Percentiles rank a stretch among this genome's conserved stretches.
Evolutionary conservation across 73 alveolate species (phyloP).

Genomic region (Tetrahymena borealis): DNA sequence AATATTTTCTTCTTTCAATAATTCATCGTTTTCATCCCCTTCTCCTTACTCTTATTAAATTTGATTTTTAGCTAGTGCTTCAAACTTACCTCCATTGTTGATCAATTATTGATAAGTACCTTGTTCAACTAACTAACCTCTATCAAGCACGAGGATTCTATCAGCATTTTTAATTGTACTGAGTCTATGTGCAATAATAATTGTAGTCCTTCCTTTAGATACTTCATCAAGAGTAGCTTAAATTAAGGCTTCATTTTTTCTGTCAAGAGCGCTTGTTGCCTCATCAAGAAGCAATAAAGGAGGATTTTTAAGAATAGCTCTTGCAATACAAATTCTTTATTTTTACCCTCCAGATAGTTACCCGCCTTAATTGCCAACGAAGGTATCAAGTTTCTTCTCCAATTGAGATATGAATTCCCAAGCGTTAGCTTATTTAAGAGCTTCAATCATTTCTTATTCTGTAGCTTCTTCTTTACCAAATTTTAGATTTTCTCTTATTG

Average conservation of each 20-base stretch:
- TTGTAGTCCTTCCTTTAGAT: constrained; percentile 51
- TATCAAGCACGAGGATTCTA: constrained; percentile 52
- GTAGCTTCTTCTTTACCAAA: constrained; percentile 71
- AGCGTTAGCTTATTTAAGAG: constrained; percentile 62
- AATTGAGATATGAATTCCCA: constrained; percentile 21
- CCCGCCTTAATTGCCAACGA: constrained; percentile 73
- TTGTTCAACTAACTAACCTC: constrained; percentile 53
- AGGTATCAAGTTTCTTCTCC: constrained; percentile 46
- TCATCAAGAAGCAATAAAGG: constrained; percentile 58
- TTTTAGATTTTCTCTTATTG: constrained; percentile 71
- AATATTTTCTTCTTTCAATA: no score
- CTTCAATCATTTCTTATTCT: constrained; percentile 61
- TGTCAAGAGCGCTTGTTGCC: constrained; percentile 66
- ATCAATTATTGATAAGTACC: constrained; percentile 65
- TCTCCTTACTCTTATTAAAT: background rate
- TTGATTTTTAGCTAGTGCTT: constrained; percentile 27
- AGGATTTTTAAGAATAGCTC: constrained; percentile 79
- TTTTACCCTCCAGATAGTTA: constrained; percentile 80
- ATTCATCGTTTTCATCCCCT: background rate
- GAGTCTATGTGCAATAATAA: constrained; percentile 72
- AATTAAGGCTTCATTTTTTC: constrained; percentile 49
- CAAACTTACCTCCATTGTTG: constrained; percentile 51
- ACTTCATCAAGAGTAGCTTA: constrained; percentile 41
- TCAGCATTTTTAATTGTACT: constrained; percentile 66
- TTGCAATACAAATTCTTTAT: constrained; percentile 82